phyloP scores from a whole-genome alignment of 2,329 filamentous ascomycete genomes.

The Fusarium continuum region DNA sequence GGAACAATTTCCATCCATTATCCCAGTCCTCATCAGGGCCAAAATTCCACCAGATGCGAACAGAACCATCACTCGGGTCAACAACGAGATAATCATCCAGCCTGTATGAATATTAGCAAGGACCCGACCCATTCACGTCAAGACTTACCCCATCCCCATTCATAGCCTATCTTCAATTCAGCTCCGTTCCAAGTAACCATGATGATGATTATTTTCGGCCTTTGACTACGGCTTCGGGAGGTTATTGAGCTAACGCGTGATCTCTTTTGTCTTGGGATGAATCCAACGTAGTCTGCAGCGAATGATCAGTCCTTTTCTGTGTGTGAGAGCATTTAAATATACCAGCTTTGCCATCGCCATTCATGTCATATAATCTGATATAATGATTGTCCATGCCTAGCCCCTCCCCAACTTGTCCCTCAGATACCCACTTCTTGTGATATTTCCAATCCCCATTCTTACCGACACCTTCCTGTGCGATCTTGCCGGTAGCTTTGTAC shows the following conservation, averaged over 20 bases:
- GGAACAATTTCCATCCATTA: conserved; percentile 12
- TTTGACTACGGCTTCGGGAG: neutral
- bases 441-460: conserved; percentile 10
- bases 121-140: neutral
- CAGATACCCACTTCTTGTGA: neutral
- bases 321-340: neutral
- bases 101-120: neutral
- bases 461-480: neutral
- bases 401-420: conserved; percentile 1
- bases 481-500: neutral
- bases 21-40: neutral
- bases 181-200: conserved; percentile 12
- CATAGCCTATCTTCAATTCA: neutral
- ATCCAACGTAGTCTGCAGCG: conserved; percentile 8
- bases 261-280: neutral
- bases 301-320: too few species aligned
- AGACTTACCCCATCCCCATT: conserved; percentile 3
- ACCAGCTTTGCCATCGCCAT: conserved; percentile 16
- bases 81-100: conserved; percentile 3
- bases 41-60: conserved; percentile 7
- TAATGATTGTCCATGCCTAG: neutral
- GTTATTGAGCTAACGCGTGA: conserved; percentile 11
- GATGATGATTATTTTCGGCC: conserved; percentile 7
- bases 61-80: neutral
- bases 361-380: conserved; percentile 14